phyloP scores from a whole-genome alignment of 164 flowering plant species.

The Aristolochia fimbriata region DNA sequence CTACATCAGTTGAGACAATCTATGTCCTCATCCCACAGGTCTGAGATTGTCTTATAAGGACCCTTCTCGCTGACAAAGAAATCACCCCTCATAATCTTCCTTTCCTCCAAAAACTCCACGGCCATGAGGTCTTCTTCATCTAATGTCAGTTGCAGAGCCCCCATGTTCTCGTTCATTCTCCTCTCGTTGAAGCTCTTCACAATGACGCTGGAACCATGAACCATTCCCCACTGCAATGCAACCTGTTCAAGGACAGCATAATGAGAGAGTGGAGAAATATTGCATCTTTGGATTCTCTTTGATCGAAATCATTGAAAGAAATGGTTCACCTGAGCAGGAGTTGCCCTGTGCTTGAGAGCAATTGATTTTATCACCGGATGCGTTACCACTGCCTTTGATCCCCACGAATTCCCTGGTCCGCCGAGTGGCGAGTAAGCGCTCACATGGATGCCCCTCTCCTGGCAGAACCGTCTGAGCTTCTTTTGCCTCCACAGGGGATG shows the following conservation, averaged over 20 bases:
- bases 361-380: conserved; percentile 43
- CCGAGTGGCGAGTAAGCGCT: conserved; percentile 81
- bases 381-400: conserved; percentile 53
- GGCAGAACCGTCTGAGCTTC: conserved; percentile 55
- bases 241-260: conserved; percentile 26
- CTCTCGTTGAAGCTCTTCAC: conserved; percentile 54
- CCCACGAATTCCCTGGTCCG: conserved; percentile 63
- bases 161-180: conserved; percentile 61
- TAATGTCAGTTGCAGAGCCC: conserved; percentile 33
- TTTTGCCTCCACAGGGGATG: conserved; percentile 80
- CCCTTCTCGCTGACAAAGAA: conserved; percentile 45
- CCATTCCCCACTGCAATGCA: conserved; percentile 66
- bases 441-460: conserved; percentile 46
- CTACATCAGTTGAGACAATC: conserved; percentile 9
- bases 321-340: conserved; percentile 64
- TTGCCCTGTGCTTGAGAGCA: conserved; percentile 56
- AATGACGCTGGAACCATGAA: conserved; percentile 57
- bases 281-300: neutral
- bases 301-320: neutral
- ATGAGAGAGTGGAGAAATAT: neutral
- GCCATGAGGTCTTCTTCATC: conserved; percentile 37
- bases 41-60: conserved; percentile 55
- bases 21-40: conserved; percentile 69
- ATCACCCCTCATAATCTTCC: conserved; percentile 73
- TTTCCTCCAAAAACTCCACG: conserved; percentile 51